A percentile compares a stretch with the other conserved stretches of the same genome.
Conservation (phyloP, 164 flowering plant species). For the Vitis rupestris region DNA sequence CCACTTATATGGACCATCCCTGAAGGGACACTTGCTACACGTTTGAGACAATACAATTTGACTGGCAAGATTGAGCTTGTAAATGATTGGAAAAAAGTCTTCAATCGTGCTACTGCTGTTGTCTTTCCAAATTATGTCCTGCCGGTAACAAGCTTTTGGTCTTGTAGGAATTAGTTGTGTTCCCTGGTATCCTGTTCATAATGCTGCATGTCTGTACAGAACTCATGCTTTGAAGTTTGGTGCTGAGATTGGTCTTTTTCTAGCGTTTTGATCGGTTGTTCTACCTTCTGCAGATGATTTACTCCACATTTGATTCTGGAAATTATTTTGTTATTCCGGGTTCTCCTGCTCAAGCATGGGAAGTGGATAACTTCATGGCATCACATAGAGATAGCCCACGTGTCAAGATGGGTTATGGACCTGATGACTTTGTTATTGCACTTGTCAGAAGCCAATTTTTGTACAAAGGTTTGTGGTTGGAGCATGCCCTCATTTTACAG, state of each 20-base stretch:
- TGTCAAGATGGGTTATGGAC: conserved; percentile 39
- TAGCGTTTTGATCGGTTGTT: conserved; percentile 1
- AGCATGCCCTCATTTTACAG: conserved; percentile 76
- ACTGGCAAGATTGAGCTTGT: conserved; percentile 60
- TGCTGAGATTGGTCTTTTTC: conserved; percentile 4
- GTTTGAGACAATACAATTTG: conserved; percentile 48
- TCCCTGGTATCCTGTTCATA: background rate
- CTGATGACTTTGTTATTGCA: conserved; percentile 61
- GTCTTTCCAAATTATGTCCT: conserved; percentile 80
- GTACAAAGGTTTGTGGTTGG: conserved; percentile 90
- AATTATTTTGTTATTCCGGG: conserved; percentile 91
- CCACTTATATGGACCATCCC: conserved; percentile 89
- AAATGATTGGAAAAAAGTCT: conserved; percentile 77
- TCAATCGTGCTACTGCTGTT: conserved; percentile 79
- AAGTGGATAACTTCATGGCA: conserved; percentile 41
- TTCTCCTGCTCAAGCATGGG: conserved; percentile 75
- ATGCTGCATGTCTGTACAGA: background rate
- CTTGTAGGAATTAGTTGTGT: background rate
- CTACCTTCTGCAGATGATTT: conserved; percentile 55
- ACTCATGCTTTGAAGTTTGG: background rate
- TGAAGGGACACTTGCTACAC: conserved; percentile 63
- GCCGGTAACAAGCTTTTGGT: conserved; percentile 55
- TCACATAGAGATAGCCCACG: conserved; percentile 34
- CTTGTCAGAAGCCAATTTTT: conserved; percentile 75
- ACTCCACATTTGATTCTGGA: conserved; percentile 79